Conservation (phyloP, 805 yeast genomes). For the Debaryomyces hansenii region DNA sequence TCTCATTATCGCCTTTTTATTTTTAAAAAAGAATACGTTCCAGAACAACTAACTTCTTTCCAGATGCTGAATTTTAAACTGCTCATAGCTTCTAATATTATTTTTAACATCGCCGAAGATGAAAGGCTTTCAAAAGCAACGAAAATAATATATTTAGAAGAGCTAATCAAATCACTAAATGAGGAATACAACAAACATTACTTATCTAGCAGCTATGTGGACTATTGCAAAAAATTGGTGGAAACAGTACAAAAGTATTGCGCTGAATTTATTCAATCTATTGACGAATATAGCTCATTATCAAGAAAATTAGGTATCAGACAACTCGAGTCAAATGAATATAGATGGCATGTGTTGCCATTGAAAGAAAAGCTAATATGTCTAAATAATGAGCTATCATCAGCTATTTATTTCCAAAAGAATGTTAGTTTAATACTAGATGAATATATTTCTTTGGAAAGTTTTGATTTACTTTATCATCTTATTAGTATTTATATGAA, state of each 20-base stretch:
- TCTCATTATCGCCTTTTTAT: constrained; percentile 16
- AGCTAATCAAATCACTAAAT: constrained; percentile 21
- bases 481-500: constrained; percentile 28
- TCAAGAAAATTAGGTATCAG: constrained; percentile 29
- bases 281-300: constrained; percentile 18
- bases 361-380: constrained; percentile 21
- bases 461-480: constrained; percentile 24
- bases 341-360: constrained; percentile 22
- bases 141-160: constrained; percentile 16
- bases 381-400: constrained; percentile 25
- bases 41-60: constrained; percentile 16
- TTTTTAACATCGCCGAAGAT: constrained; percentile 17
- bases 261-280: constrained; percentile 6
- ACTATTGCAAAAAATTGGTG: constrained; percentile 29
- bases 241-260: constrained; percentile 20
- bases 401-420: constrained; percentile 18
- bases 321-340: constrained; percentile 18
- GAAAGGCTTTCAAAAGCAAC: constrained; percentile 7
- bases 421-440: constrained; percentile 19
- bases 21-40: constrained; percentile 14
- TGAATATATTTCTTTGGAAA: constrained; percentile 19
- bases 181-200: constrained; percentile 27
- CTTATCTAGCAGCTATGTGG: constrained; percentile 23
- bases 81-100: constrained; percentile 16
- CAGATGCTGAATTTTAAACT: constrained; percentile 19